phyloP scores from a whole-genome alignment of 768 basidiomycete species.

The Boletus rubroflammeus region DNA sequence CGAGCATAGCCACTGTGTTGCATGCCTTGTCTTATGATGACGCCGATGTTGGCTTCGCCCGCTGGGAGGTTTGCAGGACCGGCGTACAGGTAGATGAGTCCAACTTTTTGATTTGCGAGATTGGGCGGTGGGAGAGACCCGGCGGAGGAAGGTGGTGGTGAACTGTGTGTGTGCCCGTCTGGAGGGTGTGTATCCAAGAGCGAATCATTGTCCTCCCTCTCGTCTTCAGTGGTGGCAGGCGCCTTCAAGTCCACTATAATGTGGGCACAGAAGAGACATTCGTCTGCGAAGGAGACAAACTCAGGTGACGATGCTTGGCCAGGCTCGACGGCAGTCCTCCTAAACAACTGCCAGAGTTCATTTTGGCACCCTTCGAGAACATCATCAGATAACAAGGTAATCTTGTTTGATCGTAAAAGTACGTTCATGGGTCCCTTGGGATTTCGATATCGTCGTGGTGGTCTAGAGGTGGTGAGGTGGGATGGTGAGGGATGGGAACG shows the following conservation, averaged over 20 bases:
- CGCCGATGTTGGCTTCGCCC: conserved; percentile 54
- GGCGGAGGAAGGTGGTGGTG: not conserved
- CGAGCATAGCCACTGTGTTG: conserved; percentile 44
- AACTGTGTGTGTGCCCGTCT: not conserved
- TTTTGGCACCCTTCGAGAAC: not conserved
- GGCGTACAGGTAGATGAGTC: conserved; percentile 29
- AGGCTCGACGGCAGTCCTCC: conserved; percentile 25
- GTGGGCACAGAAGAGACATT: conserved; percentile 29
- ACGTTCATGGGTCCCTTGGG: conserved; percentile 5
- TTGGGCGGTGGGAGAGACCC: accelerated
- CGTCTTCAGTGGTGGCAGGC: not conserved
- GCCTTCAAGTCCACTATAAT: conserved; percentile 4
- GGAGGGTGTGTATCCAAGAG: not conserved
- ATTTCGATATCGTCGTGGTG: not conserved
- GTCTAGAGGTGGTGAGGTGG: not conserved
- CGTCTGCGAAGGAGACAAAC: conserved; percentile 25
- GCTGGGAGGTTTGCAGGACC: conserved; percentile 17
- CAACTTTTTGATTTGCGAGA: not conserved
- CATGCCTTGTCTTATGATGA: conserved; percentile 40
- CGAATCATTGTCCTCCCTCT: not conserved
- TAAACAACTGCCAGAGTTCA: conserved; percentile 24
- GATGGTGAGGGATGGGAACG: not conserved
- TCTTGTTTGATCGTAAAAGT: conserved; percentile 8
- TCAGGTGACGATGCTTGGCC: conserved; percentile 22
- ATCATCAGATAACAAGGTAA: conserved; percentile 6